phyloP scores from a whole-genome alignment of 2,329 filamentous ascomycete genomes.

The Neofusicoccum parvum region DNA sequence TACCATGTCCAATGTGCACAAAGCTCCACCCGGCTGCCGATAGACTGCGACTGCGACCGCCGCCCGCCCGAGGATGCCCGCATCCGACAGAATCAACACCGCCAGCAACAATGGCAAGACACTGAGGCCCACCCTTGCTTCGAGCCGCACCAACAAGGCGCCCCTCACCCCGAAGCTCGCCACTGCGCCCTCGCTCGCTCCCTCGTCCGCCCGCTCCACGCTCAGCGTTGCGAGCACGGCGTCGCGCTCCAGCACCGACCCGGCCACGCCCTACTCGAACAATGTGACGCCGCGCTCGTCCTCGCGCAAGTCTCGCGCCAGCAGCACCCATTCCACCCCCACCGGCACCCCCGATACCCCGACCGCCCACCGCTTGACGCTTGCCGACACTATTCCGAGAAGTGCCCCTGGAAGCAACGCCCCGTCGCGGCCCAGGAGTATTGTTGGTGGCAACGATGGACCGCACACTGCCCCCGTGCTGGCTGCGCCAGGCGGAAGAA shows the following conservation, averaged over 20 bases:
- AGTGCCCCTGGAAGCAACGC: constrained; percentile 11
- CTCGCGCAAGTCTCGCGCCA: constrained; percentile 69
- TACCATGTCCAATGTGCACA: constrained; percentile 22
- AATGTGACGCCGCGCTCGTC: constrained; percentile 82
- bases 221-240: constrained; percentile 29
- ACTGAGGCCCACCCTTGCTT: constrained; percentile 69
- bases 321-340: constrained; percentile 69
- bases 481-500: constrained; percentile 9
- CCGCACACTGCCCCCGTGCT: background rate
- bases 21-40: constrained; percentile 12
- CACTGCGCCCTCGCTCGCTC: constrained; percentile 33
- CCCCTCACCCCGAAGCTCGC: constrained; percentile 64
- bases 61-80: constrained; percentile 31
- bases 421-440: constrained; percentile 39
- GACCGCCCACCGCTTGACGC: constrained; percentile 10
- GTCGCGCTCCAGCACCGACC: constrained; percentile 35
- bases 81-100: constrained; percentile 40
- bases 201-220: constrained; percentile 35
- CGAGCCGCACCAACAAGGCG: constrained; percentile 57
- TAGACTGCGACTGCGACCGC: constrained; percentile 20
- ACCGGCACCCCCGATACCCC: constrained; percentile 57
- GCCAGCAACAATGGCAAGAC: constrained; percentile 57
- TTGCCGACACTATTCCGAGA: constrained; percentile 16
- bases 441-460: constrained; percentile 31
- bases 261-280: constrained; percentile 59